Evolutionary conservation across 202 grass and related monocot species (phyloP), one percentile per base, ranked within the genome.

Genomic region (Dendrocalamus latiflorus): DNA sequence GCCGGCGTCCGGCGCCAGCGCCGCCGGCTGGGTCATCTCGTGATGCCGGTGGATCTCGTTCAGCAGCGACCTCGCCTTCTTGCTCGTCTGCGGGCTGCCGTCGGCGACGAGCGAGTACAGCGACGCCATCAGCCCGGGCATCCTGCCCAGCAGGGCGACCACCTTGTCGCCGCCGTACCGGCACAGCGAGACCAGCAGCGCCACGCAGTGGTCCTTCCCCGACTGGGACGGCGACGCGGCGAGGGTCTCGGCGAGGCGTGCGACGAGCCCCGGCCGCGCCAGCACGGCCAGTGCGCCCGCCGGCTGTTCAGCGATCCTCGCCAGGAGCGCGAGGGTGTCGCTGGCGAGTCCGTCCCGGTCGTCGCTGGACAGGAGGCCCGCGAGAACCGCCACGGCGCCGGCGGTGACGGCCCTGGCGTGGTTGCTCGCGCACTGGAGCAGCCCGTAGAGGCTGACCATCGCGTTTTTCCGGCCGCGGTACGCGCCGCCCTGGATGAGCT

Each of bases 381-480:
- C 73, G 17, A 98, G 87, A 15, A 65, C 85, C 0, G 70, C 34
- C 54, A 95, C 80, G 20, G 85, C 93, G 4, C 96, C 93, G 0
- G 93, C 87, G 4, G 76, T 20, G 6, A 95, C 57, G 9, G 90
- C 83, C 80, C 81, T 93, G 2, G 47, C 38, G 44, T 89, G 89
- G 85, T 92, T 95, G 61, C 26, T 25, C 1, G 70, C 9, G 73
- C 77, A 78, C 66, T 85, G 85, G 11, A 98, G 80, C 14, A 98
- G 70, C 6, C 80, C 85, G 73, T 86, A 98, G 15, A 98, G 83
- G 77, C 90, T 85, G 9, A 91, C 85, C 54, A 91, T 82, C 6
- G 93, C 96, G 69, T 93, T 93, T 87, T 93, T 95, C 54, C 80
- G 77, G 6, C 89, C 89, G 0, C 89, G 85, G 47, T 69, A 65